These are phyloP conservation scores for Raphanus sativus DNA, from an alignment of 345 rosid species.

Conservation along the genomic window DNA sequence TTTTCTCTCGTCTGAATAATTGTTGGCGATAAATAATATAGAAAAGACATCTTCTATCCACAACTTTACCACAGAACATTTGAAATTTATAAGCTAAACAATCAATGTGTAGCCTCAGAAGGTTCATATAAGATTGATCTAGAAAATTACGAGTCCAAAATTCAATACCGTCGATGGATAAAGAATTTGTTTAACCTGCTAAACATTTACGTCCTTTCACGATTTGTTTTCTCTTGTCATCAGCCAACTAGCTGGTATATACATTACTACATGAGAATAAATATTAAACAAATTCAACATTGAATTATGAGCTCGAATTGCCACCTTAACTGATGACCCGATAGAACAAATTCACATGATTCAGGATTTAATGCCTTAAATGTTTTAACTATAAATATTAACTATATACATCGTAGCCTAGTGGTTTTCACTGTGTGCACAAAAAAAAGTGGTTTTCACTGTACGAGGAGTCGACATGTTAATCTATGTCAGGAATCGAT, in stretches of 20 bases:
- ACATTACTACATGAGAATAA: no score
- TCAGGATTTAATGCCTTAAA: not conserved
- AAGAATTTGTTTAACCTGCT: not conserved
- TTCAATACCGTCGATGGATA: not conserved
- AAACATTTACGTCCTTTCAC: not conserved
- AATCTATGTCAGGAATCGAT: no score
- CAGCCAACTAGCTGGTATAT: not conserved
- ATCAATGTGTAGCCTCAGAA: not conserved
- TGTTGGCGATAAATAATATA: not conserved
- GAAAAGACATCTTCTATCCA: not conserved
- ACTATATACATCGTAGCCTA: not conserved
- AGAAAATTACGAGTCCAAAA: not conserved
- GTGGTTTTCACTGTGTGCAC: no score
- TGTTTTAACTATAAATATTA: not conserved
- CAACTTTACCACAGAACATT: not conserved
- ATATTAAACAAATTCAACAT: not conserved
- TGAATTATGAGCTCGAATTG: not conserved
- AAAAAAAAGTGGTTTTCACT: no score
- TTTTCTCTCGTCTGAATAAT: no score
- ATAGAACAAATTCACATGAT: not conserved
- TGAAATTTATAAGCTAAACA: not conserved
- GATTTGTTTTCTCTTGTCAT: not conserved
- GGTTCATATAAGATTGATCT: not conserved
- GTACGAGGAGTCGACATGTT: no score
- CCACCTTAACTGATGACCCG: not conserved